Conservation (phyloP, 208 protist genomes). For the Tritrichomonas musculus region DNA sequence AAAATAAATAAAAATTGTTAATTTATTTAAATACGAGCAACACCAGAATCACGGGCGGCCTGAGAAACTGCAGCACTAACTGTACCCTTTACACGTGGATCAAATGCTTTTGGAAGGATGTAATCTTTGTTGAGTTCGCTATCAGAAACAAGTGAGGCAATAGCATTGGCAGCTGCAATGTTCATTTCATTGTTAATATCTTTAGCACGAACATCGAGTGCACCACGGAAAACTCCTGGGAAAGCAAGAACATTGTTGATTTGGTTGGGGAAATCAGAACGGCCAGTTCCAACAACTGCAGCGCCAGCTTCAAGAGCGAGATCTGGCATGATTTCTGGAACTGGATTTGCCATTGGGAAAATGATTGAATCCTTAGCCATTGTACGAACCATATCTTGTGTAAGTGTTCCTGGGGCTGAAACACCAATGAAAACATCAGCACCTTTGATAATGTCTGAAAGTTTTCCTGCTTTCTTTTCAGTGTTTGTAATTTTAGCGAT, state of each 20-base stretch:
- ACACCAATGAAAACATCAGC: constrained; percentile 15
- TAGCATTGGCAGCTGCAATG: too few species aligned
- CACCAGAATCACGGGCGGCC: neutral
- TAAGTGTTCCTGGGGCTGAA: neutral
- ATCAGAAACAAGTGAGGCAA: neutral
- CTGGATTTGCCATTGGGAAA: too few species aligned
- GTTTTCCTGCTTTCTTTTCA: neutral
- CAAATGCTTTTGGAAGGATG: neutral
- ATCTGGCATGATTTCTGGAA: too few species aligned
- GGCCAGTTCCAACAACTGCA: neutral
- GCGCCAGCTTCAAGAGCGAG: neutral
- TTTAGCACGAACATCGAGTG: neutral
- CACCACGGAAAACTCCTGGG: neutral
- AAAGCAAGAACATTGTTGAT: too few species aligned
- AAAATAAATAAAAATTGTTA: neutral
- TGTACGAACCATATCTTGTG: too few species aligned
- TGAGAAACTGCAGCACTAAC: neutral
- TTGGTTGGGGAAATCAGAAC: constrained; percentile 5
- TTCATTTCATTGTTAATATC: too few species aligned
- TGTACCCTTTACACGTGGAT: neutral
- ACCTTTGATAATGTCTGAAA: neutral
- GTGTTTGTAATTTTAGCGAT: neutral
- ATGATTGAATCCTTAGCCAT: too few species aligned
- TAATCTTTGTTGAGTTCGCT: neutral
- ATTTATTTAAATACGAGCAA: neutral